Conservation (phyloP, 2,329 filamentous ascomycete genomes). For the Sarocladium oryzae region DNA sequence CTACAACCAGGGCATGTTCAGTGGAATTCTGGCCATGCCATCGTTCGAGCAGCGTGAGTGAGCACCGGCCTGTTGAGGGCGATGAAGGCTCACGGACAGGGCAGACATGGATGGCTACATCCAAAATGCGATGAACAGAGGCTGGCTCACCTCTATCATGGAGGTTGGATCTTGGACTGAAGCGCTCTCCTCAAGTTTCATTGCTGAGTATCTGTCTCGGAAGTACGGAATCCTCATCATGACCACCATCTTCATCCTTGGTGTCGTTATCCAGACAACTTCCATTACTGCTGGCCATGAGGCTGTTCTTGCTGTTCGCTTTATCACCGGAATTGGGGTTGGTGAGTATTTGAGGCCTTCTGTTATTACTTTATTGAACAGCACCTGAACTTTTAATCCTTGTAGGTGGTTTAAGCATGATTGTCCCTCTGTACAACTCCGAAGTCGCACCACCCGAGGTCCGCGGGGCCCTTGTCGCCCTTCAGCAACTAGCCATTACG, state of each 20-base stretch:
- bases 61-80: slow-evolving; percentile 28
- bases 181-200: slow-evolving; percentile 59
- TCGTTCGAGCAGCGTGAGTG: slow-evolving; percentile 43
- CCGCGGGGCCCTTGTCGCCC: slow-evolving; percentile 35
- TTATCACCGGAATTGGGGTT: slow-evolving; percentile 47
- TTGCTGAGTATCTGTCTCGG: slow-evolving; percentile 63
- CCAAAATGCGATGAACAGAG: slow-evolving; percentile 46
- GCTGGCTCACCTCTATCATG: slow-evolving; percentile 61
- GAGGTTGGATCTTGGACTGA: slow-evolving; percentile 76
- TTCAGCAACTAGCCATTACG: slow-evolving; percentile 47
- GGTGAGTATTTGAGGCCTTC: slow-evolving; percentile 5
- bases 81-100: slow-evolving; percentile 34
- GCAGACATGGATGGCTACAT: slow-evolving; percentile 47
- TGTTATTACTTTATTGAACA: too few species aligned
- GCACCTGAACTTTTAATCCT: neutral
- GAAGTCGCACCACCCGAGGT: slow-evolving; percentile 39
- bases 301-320: slow-evolving; percentile 63
- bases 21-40: slow-evolving; percentile 58
- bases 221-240: slow-evolving; percentile 67
- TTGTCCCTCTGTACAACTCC: slow-evolving; percentile 50
- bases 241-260: slow-evolving; percentile 62
- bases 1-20: slow-evolving; percentile 60
- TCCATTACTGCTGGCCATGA: slow-evolving; percentile 49
- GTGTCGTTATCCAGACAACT: slow-evolving; percentile 62
- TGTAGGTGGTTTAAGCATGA: slow-evolving; percentile 62